A percentile compares a stretch with the other conserved stretches of the same genome.
phyloP scores from a whole-genome alignment of 2,329 filamentous ascomycete genomes.

The Zasmidium cellare region DNA sequence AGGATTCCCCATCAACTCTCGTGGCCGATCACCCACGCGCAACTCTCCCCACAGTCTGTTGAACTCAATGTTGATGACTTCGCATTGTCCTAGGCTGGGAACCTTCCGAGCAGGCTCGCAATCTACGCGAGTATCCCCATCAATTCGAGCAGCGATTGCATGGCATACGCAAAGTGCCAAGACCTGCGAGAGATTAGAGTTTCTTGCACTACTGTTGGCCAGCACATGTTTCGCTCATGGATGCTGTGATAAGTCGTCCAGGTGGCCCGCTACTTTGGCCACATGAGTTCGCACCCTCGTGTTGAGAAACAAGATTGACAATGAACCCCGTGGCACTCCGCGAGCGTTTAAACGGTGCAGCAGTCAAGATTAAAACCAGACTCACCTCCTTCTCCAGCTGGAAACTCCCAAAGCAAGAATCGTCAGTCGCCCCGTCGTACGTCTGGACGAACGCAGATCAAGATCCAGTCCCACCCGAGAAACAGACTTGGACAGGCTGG shows the following conservation, averaged over 20 bases:
- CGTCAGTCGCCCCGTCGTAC: slow-evolving; percentile 46
- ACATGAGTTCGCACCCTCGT: too few relatives aligned
- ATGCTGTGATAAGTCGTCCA: not conserved
- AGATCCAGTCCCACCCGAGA: slow-evolving; percentile 40
- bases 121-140: not conserved
- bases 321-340: not conserved
- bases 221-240: not conserved
- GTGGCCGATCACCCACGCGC: not conserved
- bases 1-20: not conserved
- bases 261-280: not conserved
- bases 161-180: not conserved
- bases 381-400: slow-evolving; percentile 30
- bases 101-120: not conserved
- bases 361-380: slow-evolving; percentile 4
- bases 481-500: slow-evolving; percentile 40
- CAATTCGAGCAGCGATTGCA: not conserved
- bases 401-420: slow-evolving; percentile 50
- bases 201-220: not conserved
- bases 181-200: not conserved
- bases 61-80: not conserved
- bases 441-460: slow-evolving; percentile 42
- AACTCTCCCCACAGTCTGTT: not conserved
- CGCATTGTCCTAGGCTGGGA: too few relatives aligned
- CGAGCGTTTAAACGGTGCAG: not conserved
- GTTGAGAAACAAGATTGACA: not conserved